A percentile compares a stretch with the other conserved stretches of the same genome.
Conservation (phyloP, 148 eudicot genomes). For the Agrostemma githago region DNA sequence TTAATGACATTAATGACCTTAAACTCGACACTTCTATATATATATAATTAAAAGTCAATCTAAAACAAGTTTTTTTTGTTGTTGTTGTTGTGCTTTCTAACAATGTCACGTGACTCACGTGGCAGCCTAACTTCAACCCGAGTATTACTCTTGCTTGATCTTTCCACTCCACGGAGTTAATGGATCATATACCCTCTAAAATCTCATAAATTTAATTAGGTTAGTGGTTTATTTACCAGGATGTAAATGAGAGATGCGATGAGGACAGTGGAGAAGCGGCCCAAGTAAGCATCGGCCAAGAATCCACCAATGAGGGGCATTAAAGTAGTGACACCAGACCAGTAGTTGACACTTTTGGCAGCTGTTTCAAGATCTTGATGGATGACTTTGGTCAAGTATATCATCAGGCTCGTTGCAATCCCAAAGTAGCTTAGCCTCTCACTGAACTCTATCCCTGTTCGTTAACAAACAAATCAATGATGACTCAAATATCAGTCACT, state of each 20-base stretch:
- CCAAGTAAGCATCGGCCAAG: conserved; percentile 72
- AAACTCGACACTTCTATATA: too few species aligned
- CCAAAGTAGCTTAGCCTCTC: conserved; percentile 87
- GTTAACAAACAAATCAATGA: too few species aligned
- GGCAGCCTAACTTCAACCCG: too few species aligned
- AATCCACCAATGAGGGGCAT: conserved; percentile 81
- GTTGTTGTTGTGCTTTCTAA: too few species aligned
- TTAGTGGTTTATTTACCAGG: conserved; percentile 31
- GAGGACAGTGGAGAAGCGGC: conserved; percentile 60
- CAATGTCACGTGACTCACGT: too few species aligned
- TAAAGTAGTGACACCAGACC: conserved; percentile 72
- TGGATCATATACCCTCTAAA: too few species aligned
- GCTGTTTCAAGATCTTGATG: conserved; percentile 75
- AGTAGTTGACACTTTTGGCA: conserved; percentile 58
- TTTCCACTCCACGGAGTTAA: too few species aligned
- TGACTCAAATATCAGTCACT: too few species aligned
- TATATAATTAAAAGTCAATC: too few species aligned
- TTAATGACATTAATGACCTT: background rate
- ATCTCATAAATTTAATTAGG: too few species aligned
- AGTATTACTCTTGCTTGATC: too few species aligned
- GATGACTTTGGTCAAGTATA: conserved; percentile 63
- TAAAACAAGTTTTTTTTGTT: too few species aligned
- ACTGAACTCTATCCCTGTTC: conserved; percentile 78
- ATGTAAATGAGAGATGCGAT: conserved; percentile 50
- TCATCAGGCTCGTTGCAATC: conserved; percentile 65